Base-by-base conservation (phyloP, 2,329 filamentous ascomycete species). In the Xylariaceae sp. region DNA sequence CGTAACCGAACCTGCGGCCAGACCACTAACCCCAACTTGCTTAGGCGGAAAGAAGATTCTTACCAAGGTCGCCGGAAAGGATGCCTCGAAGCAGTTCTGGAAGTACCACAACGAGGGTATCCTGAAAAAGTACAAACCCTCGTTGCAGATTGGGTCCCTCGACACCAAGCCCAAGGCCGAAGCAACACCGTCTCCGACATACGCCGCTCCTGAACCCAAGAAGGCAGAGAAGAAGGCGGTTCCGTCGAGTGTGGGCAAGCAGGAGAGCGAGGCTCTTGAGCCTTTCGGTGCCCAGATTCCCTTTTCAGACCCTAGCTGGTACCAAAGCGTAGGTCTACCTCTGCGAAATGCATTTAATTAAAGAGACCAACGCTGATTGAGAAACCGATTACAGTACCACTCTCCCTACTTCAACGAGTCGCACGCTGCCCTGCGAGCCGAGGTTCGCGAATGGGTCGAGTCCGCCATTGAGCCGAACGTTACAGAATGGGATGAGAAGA, bases 341-440 rank as follows among this genome's bases (percentile, higher is more conserved):
- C 13, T n/a, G 11, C 22, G 6, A 26, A n/a, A n/a, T n/a, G n/a
- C n/a, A n/a, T n/a, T 26, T 26, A 26, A n/a, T n/a, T 26, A 26
- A 11, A 26, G 22, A 26, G 22, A 26, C 6, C 22, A 6, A 6
- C 22, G 11, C 22, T 26, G 11, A 26, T 32, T 7, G 4, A 7
- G 15, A 17, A 6, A 7, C 15, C 15, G 8, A 17, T n/a, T 17
- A n/a, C 51, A 94, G 87, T 95, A 95, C 68, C 87, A 95, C 71
- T 95, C 91, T 2, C 89, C 91, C 19, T 97, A 96, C 77, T 95
- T 85, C 77, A 96, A 96, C 69, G 85, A 95, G 67, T 83, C 88
- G 4, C 93, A 98, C 67, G 90, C 82, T 42, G 89, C 89, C 38
- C 84, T 98, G 37, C 89, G 93, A 46, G 84, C 81, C 51, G 93